Percentiles rank a stretch among this genome's conserved stretches.
phyloP scores from a whole-genome alignment of 179 eudicot genomes.

The Camellia oleifera region DNA sequence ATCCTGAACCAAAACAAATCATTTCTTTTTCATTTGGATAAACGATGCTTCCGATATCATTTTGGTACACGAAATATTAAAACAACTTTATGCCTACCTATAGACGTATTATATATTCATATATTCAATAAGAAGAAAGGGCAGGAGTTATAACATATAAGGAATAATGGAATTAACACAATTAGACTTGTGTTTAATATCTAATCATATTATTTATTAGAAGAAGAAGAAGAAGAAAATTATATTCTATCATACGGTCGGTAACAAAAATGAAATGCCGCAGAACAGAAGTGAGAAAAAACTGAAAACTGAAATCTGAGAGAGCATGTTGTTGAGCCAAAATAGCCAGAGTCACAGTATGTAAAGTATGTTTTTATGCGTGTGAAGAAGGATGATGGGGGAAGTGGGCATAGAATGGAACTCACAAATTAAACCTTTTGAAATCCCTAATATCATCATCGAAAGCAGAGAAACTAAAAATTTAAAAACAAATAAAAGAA shows the following conservation, averaged over 20 bases:
- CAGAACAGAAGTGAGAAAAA: not conserved
- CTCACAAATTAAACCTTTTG: not conserved
- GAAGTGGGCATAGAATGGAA: not conserved
- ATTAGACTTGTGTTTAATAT: not conserved
- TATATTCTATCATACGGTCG: not conserved
- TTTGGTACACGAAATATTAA: not conserved
- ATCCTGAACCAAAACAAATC: slow-evolving; percentile 38
- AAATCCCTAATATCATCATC: not conserved
- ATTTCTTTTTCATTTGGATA: not conserved
- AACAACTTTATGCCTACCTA: not conserved
- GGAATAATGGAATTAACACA: not conserved
- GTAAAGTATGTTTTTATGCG: no score
- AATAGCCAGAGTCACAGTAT: not conserved
- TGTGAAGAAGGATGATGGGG: not conserved
- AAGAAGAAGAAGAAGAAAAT: not conserved
- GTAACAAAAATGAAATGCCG: slow-evolving; percentile 2
- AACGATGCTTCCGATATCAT: not conserved
- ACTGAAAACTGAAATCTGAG: not conserved
- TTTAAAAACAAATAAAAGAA: not conserved
- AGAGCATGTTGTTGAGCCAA: not conserved
- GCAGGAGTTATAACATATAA: not conserved
- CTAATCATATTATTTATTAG: not conserved
- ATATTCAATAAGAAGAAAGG: not conserved
- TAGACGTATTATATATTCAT: not conserved
- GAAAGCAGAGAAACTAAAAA: not conserved